Evolutionary conservation across 192 early-diverging fungal species (phyloP).

Genomic region (Podila minutissima): DNA sequence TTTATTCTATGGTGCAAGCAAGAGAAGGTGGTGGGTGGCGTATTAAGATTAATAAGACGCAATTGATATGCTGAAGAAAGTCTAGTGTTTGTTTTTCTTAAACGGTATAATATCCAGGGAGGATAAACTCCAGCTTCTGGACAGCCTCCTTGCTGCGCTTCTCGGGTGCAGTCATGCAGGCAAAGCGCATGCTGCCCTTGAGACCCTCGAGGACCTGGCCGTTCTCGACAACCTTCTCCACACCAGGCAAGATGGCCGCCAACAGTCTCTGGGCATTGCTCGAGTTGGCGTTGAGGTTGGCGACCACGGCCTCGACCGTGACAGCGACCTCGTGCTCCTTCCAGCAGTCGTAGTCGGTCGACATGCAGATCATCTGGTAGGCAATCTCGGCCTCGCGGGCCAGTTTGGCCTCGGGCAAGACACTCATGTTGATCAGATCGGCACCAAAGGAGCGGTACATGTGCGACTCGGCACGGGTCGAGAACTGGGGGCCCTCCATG

Average conservation of each 20-base stretch:
- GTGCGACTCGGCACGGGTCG: slow-evolving; percentile 96
- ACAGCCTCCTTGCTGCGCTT: slow-evolving; percentile 77
- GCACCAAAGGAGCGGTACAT: slow-evolving; percentile 95
- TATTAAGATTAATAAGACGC: too few relatives aligned
- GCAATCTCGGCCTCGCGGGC: slow-evolving; percentile 98
- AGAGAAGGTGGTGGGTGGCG: too few relatives aligned
- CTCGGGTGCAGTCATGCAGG: slow-evolving; percentile 84
- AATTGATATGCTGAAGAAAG: too few relatives aligned
- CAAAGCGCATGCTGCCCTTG: slow-evolving; percentile 84
- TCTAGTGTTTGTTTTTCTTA: neutral
- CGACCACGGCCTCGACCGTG: slow-evolving; percentile 85
- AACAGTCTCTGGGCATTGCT: slow-evolving; percentile 86
- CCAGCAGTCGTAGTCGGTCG: slow-evolving; percentile 98
- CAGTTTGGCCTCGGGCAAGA: slow-evolving; percentile 95
- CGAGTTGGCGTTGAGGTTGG: slow-evolving; percentile 87
- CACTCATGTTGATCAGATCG: slow-evolving; percentile 98
- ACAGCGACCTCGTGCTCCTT: slow-evolving; percentile 83
- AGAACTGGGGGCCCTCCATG: slow-evolving; percentile 99
- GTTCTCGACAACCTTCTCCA: slow-evolving; percentile 70
- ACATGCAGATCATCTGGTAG: slow-evolving; percentile 99
- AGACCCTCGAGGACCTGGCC: slow-evolving; percentile 66
- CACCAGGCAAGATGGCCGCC: slow-evolving; percentile 76
- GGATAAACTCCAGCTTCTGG: slow-evolving; percentile 83
- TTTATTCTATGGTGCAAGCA: neutral
- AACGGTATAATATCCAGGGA: slow-evolving; percentile 78